Conservation (phyloP, 2,329 filamentous ascomycete genomes). For the Phoma sp. region DNA sequence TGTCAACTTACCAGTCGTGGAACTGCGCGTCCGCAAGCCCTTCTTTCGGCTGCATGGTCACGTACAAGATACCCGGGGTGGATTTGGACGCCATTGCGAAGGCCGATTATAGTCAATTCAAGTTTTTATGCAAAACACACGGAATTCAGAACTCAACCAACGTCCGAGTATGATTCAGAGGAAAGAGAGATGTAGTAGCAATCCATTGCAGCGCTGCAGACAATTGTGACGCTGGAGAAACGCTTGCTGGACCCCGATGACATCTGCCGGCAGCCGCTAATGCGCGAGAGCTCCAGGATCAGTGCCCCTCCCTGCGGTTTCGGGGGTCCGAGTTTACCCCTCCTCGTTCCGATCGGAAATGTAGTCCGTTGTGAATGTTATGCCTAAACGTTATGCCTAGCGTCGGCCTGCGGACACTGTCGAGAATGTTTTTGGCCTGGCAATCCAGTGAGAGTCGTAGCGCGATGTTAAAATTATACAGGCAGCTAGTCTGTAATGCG, state of each 20-base stretch:
- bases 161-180: not conserved
- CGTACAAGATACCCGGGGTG: conserved; percentile 74
- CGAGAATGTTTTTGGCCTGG: not conserved
- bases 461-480: too few relatives aligned
- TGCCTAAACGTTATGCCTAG: not conserved
- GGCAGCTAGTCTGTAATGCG: too few relatives aligned
- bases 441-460: too few relatives aligned
- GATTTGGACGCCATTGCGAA: conserved; percentile 50
- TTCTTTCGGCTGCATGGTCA: conserved; percentile 81
- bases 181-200: not conserved
- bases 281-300: conserved; percentile 15
- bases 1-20: conserved; percentile 64
- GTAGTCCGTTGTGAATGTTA: too few relatives aligned
- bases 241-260: conserved; percentile 33
- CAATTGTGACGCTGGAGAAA: conserved; percentile 11
- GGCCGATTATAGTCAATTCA: not conserved
- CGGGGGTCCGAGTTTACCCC: conserved; percentile 21
- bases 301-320: not conserved
- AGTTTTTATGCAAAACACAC: not conserved
- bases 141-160: not conserved
- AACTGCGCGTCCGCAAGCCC: conserved; percentile 72
- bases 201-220: not conserved
- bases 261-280: conserved; percentile 42
- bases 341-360: conserved; percentile 36
- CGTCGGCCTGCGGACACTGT: not conserved